Base-by-base conservation (phyloP, 768 basidiomycete species). In the Termitomyces sp. region DNA sequence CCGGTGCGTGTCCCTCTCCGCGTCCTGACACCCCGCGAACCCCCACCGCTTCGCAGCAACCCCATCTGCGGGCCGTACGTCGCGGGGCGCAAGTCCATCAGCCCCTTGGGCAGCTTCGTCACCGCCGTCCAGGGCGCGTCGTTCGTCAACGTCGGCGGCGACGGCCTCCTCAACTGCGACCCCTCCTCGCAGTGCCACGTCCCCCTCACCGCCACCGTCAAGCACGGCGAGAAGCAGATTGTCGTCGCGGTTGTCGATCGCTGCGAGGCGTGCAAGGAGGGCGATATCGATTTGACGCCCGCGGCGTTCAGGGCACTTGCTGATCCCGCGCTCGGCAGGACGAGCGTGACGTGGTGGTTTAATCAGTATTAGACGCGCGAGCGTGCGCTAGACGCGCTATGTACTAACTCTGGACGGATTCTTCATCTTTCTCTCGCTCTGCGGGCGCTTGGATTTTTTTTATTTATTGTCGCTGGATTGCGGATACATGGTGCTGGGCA, bases 201-300 rank as follows among this genome's bases (percentile, higher is more conserved):
- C 55, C 66, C 66, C 1, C 58, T 67, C 26, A 67, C 66, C 1
- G 66, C 66, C 10, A 67, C 66, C 16, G 64, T 67, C n/a, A 60
- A 54, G 47, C 66, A 62, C 14, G 64, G 66, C 9, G 74, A 72
- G 52, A 75, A 74, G 35, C 57, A 61, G 6, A 72, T 79, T 45
- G 62, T 65, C 0, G 79, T 81, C 28, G 63, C 62, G 0, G 70
- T 85, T 58, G 69, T 70, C 6, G 85, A 86, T 65, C 72, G 83
- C 20, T 86, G 85, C 63, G 66, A 53, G 1, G 81, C 62, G 6
- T 86, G 85, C 56, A 38, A 35, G 0, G 3, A 48, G 9, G 69
- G 54, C 44, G 70, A 71, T 58, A 71, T 71, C 40, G 70, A 71
- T 52, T 48, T 71, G 50, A 71, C 70, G 0, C 67, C 68, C 3